These are phyloP conservation scores for Pyrenochaeta sp. DNA, from an alignment of 2,329 filamentous ascomycete species.

Conservation along the genomic window DNA sequence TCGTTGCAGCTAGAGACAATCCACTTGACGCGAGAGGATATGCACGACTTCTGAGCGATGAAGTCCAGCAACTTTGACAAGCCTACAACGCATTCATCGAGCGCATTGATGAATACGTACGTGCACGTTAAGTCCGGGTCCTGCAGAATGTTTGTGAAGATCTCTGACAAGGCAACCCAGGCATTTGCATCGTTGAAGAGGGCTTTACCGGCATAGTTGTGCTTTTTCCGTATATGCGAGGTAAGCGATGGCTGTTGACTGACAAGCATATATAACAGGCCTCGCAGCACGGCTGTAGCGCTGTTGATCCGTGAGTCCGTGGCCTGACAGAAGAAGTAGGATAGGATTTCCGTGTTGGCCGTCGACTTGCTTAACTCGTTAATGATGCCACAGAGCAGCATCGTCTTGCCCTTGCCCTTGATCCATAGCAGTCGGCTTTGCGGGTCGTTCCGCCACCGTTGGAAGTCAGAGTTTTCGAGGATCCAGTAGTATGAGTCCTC, in stretches of 20 bases:
- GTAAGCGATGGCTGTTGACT: slow-evolving; percentile 21
- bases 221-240: slow-evolving; percentile 10
- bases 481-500: slow-evolving; percentile 12
- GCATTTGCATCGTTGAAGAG: slow-evolving; percentile 18
- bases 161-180: slow-evolving; percentile 23
- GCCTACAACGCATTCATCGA: slow-evolving; percentile 17
- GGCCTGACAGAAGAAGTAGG: slow-evolving; percentile 50
- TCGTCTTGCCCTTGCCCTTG: slow-evolving; percentile 45
- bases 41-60: too few species aligned
- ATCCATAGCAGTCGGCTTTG: slow-evolving; percentile 45
- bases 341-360: slow-evolving; percentile 6
- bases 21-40: too few species aligned
- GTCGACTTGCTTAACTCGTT: slow-evolving; percentile 30
- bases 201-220: slow-evolving; percentile 2
- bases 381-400: slow-evolving; percentile 40
- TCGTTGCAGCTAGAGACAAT: too few species aligned
- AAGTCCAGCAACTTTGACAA: not conserved
- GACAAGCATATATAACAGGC: slow-evolving; percentile 55
- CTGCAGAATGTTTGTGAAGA: slow-evolving; percentile 53
- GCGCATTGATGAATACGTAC: slow-evolving; percentile 21
- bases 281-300: slow-evolving; percentile 52
- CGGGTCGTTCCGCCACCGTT: slow-evolving; percentile 22
- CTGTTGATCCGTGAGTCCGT: slow-evolving; percentile 48
- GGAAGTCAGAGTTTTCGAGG: slow-evolving; percentile 22
- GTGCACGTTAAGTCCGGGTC: slow-evolving; percentile 30